These are phyloP conservation scores for Linum tenue DNA, from an alignment of 345 rosid genomes.

Conservation along the genomic window DNA sequence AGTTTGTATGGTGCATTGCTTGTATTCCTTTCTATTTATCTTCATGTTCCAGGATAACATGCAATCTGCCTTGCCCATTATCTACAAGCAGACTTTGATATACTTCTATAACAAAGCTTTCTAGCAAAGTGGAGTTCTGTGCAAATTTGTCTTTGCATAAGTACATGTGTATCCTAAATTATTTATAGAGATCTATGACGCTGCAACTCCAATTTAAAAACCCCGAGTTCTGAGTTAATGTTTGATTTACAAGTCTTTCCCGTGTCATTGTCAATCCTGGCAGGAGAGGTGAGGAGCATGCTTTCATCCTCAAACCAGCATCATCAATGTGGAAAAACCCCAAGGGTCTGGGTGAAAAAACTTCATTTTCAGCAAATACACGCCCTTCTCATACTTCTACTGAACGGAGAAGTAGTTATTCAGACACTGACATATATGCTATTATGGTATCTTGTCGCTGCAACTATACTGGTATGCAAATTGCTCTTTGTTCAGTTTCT, in stretches of 20 bases:
- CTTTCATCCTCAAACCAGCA: constrained; percentile 80
- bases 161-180: background rate
- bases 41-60: no score
- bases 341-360: constrained; percentile 40
- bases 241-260: constrained; percentile 9
- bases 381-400: constrained; percentile 35
- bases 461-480: constrained; percentile 65
- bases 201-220: background rate
- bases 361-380: constrained; percentile 33
- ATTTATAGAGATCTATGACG: no score
- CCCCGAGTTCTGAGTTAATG: background rate
- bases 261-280: constrained; percentile 7
- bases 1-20: no score
- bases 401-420: constrained; percentile 41
- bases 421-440: constrained; percentile 53
- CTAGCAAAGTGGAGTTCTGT: background rate
- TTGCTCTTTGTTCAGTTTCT: constrained; percentile 15
- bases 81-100: no score
- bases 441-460: constrained; percentile 86
- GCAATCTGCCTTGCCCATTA: no score
- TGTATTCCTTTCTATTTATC: no score
- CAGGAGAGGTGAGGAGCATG: constrained; percentile 98
- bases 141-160: background rate
- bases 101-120: background rate
- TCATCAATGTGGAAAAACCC: constrained; percentile 48